These are phyloP conservation scores for Sugiyamaella xylanicola DNA, from an alignment of 1,139 yeast species.

Conservation along the genomic window DNA sequence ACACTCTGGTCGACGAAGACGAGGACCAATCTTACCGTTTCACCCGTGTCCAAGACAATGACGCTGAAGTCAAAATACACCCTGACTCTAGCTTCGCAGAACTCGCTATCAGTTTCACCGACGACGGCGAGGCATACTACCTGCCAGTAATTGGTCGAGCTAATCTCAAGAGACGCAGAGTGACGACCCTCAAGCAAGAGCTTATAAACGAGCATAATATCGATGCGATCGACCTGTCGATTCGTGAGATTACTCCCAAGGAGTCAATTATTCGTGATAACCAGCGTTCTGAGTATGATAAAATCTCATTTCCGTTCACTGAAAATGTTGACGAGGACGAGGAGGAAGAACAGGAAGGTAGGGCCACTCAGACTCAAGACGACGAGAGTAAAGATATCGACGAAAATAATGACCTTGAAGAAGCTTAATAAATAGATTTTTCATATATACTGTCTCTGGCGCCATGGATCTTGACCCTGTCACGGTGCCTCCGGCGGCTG, in stretches of 20 bases:
- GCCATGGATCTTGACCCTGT: too few species aligned
- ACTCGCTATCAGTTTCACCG: slow-evolving; percentile 56
- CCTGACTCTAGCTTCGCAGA: slow-evolving; percentile 54
- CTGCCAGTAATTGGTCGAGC: slow-evolving; percentile 78
- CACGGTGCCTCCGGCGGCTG: background rate
- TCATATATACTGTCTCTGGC: background rate
- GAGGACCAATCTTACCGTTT: slow-evolving; percentile 54
- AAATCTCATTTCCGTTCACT: slow-evolving; percentile 48
- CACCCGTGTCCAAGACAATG: slow-evolving; percentile 75
- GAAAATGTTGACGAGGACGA: slow-evolving; percentile 22
- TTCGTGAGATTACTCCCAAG: slow-evolving; percentile 72
- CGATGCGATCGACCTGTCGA: slow-evolving; percentile 55
- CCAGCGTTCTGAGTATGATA: slow-evolving; percentile 70
- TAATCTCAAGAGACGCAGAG: slow-evolving; percentile 82
- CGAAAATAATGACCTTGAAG: background rate
- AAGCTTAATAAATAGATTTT: background rate
- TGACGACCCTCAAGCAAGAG: slow-evolving; percentile 54
- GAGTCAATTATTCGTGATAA: slow-evolving; percentile 71
- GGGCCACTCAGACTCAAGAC: background rate
- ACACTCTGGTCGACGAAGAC: slow-evolving; percentile 44
- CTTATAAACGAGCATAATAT: slow-evolving; percentile 52
- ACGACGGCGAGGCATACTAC: slow-evolving; percentile 65
- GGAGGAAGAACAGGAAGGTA: slow-evolving; percentile 8
- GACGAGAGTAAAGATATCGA: background rate
- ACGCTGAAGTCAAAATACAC: slow-evolving; percentile 61